phyloP scores from a whole-genome alignment of 2,329 filamentous ascomycete species.

The Boeremia lycopersici region DNA sequence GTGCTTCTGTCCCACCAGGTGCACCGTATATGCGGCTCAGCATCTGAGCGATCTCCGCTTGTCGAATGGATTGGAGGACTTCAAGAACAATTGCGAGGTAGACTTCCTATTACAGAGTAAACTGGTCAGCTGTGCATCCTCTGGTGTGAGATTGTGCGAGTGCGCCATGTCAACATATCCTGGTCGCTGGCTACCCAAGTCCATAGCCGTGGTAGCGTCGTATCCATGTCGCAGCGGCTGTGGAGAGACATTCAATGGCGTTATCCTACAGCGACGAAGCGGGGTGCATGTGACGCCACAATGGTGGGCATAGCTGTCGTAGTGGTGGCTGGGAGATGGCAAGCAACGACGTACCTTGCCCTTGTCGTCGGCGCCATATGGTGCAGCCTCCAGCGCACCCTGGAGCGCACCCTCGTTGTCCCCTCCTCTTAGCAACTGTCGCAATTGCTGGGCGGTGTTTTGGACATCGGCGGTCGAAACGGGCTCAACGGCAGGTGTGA shows the following conservation, averaged over 20 bases:
- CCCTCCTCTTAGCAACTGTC: slow-evolving; percentile 84
- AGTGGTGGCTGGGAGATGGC: slow-evolving; percentile 19
- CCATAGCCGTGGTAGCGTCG: slow-evolving; percentile 29
- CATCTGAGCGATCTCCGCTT: slow-evolving; percentile 91
- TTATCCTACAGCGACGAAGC: slow-evolving; percentile 20
- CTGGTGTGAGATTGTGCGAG: slow-evolving; percentile 26
- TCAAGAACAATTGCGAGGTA: slow-evolving; percentile 89
- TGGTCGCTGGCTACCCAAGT: slow-evolving; percentile 31
- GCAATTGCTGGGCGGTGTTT: slow-evolving; percentile 77
- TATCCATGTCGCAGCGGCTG: slow-evolving; percentile 18
- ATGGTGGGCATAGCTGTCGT: slow-evolving; percentile 5
- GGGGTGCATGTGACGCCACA: slow-evolving; percentile 10
- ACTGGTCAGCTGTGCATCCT: slow-evolving; percentile 36
- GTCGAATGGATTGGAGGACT: slow-evolving; percentile 94
- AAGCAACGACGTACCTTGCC: slow-evolving; percentile 55
- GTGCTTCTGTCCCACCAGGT: slow-evolving; percentile 78
- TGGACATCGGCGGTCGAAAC: slow-evolving; percentile 79
- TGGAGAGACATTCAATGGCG: slow-evolving; percentile 33
- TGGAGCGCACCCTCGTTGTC: slow-evolving; percentile 86
- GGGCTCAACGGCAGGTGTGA: slow-evolving; percentile 77
- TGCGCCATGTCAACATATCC: slow-evolving; percentile 27
- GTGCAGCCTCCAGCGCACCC: slow-evolving; percentile 82
- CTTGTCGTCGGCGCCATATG: slow-evolving; percentile 65
- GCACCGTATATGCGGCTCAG: slow-evolving; percentile 79
- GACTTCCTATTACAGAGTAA: slow-evolving; percentile 65